Conservation (phyloP, 1,284 basidiomycete species). For the Cystobasidium sp. region DNA sequence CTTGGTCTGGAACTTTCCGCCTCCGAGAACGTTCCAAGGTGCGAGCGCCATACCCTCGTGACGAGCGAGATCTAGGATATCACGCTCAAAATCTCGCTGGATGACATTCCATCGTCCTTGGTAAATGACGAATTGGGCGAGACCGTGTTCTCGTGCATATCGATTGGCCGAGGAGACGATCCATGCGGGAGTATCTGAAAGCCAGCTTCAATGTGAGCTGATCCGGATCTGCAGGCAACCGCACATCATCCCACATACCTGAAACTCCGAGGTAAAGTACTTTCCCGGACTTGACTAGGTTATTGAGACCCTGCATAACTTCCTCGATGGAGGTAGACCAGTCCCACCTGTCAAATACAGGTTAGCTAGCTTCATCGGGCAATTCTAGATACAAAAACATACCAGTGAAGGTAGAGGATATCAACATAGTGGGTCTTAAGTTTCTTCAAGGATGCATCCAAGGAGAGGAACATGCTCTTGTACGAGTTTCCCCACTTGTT, state of each 20-base stretch:
- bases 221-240: no score
- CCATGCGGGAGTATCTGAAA: conserved; percentile 63
- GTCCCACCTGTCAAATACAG: conserved; percentile 52
- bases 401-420: conserved; percentile 57
- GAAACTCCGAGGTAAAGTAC: conserved; percentile 61
- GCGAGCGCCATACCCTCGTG: conserved; percentile 57
- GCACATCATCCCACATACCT: conserved; percentile 43
- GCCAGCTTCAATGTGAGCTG: no score
- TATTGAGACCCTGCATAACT: conserved; percentile 64
- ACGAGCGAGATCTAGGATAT: conserved; percentile 60
- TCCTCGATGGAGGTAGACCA: conserved; percentile 64
- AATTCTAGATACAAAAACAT: neutral
- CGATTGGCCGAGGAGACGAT: conserved; percentile 62
- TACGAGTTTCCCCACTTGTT: conserved; percentile 62
- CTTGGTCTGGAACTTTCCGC: conserved; percentile 59
- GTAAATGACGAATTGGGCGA: conserved; percentile 65
- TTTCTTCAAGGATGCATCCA: conserved; percentile 62
- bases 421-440: conserved; percentile 64
- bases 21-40: conserved; percentile 62
- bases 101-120: conserved; percentile 64
- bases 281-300: conserved; percentile 60
- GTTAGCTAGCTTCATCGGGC: neutral
- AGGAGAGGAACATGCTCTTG: conserved; percentile 61
- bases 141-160: conserved; percentile 62
- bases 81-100: conserved; percentile 64